Base-by-base conservation (phyloP, 2,329 filamentous ascomycete genomes). In the Proliferodiscus dingleyae region DNA sequence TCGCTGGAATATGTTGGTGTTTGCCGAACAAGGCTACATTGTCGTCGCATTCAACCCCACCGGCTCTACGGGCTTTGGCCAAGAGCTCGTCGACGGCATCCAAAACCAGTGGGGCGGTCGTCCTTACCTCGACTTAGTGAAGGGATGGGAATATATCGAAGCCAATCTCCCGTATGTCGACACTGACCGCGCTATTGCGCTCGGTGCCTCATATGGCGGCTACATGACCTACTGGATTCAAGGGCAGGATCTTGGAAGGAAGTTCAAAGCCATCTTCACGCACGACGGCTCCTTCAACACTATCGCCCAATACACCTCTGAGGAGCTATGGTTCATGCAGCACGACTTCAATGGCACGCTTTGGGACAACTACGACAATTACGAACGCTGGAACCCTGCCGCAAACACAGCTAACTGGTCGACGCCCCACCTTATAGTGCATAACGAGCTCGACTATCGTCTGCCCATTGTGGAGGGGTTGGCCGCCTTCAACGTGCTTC, bases 181-280 rank as follows among this genome's bases (percentile, higher is more conserved):
- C 60, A 83, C 77, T 0, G 64, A 71, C 5, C 74, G 78, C 9
- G 79, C 84, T 2, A 84, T 90, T 1, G 85, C 83, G 1, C 67
- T 87, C 0, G 87, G 86, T 6, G 86, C 83, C 1, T 81, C 77
- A 10, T 87, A 85, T 55, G 83, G 83, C 24, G 83, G 83, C 10
- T 86, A 80, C 58, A 86, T 87, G 83, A 80, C 85, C 53, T 85
- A 93, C 64, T 94, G 89, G 88, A 87, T 95, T 57, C 87, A 94
- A 65, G 89, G 89, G 10, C 83, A 91, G 50, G 75, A 79, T 1
- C 75, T 95, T 0, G 89, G 87, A 21, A 79, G 86, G 29, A 79
- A 83, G 54, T 93, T 95, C 75, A 87, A 87, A 64, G 87, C 88
- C 0, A 73, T 95, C 3, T 87, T 94, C 26, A 87, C 81, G 60